Conservation (phyloP, 495 filamentous ascomycete species). For the Chaetomium tenue region DNA sequence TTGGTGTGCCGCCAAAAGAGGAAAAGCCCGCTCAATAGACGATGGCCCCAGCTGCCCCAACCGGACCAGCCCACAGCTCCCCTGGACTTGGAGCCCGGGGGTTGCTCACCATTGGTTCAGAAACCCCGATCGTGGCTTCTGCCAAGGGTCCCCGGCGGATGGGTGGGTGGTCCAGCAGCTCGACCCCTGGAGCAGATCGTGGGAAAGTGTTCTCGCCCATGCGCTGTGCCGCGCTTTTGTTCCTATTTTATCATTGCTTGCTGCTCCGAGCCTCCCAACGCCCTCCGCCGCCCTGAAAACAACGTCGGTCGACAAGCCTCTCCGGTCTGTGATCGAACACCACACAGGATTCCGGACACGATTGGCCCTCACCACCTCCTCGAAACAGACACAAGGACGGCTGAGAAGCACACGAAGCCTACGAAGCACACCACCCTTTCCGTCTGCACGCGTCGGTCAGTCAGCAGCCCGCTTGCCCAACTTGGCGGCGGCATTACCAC, state of each 20-base stretch:
- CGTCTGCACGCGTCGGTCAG: slow-evolving; percentile 3
- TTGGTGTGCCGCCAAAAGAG: slow-evolving; percentile 12
- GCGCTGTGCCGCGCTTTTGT: slow-evolving; percentile 19
- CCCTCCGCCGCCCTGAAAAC: neutral
- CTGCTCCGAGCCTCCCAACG: slow-evolving; percentile 4
- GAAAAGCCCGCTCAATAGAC: slow-evolving; percentile 14
- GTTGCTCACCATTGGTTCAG: slow-evolving; percentile 4
- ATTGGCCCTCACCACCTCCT: neutral
- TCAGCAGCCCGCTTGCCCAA: slow-evolving; percentile 9
- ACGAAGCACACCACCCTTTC: neutral
- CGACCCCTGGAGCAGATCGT: slow-evolving; percentile 20
- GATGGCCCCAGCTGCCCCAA: neutral
- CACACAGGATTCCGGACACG: neutral
- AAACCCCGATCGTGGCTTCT: slow-evolving; percentile 12
- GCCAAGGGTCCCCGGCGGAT: slow-evolving; percentile 8
- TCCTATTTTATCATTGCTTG: slow-evolving; percentile 22
- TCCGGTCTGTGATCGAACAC: neutral
- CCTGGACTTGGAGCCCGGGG: neutral
- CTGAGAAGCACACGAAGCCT: neutral
- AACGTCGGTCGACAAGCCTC: neutral
- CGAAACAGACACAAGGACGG: neutral
- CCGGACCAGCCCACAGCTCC: neutral
- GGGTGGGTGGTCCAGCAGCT: slow-evolving; percentile 9
- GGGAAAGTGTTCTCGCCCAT: slow-evolving; percentile 20
- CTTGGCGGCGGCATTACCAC: slow-evolving; percentile 35